Percentiles rank a stretch among this genome's conserved stretches.
Conservation (phyloP, 1,284 basidiomycete species). For the Apiotrichum veenhuisii region DNA sequence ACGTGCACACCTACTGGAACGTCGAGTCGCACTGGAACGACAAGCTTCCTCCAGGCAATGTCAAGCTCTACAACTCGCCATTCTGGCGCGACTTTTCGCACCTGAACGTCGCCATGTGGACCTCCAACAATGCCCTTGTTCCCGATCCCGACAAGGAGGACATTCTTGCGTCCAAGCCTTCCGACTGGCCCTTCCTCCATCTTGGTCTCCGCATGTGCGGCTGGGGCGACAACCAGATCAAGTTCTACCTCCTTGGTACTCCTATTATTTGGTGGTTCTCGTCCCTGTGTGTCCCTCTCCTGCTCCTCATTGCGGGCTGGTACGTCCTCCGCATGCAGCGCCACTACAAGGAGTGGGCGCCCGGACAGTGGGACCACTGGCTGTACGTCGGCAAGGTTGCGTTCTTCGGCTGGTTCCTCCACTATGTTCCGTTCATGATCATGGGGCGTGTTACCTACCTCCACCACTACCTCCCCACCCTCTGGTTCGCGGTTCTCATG, state of each 20-base stretch:
- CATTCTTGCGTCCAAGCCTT: slow-evolving; percentile 85
- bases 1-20: slow-evolving; percentile 94
- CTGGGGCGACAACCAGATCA: slow-evolving; percentile 81
- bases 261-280: slow-evolving; percentile 90
- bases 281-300: slow-evolving; percentile 63
- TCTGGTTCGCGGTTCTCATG: slow-evolving; percentile 95
- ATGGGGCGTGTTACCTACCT: slow-evolving; percentile 73
- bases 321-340: slow-evolving; percentile 83
- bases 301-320: slow-evolving; percentile 57
- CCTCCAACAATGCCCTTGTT: slow-evolving; percentile 94
- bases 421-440: slow-evolving; percentile 88
- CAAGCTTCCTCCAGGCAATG: slow-evolving; percentile 72
- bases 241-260: slow-evolving; percentile 92
- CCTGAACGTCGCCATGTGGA: slow-evolving; percentile 99
- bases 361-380: slow-evolving; percentile 93
- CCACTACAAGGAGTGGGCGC: slow-evolving; percentile 83
- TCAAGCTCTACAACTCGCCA: slow-evolving; percentile 80
- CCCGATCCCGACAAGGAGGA: slow-evolving; percentile 98
- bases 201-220: slow-evolving; percentile 94
- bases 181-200: slow-evolving; percentile 89
- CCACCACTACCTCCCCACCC: slow-evolving; percentile 68
- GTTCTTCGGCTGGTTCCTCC: slow-evolving; percentile 85
- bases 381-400: slow-evolving; percentile 88
- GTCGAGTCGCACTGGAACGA: slow-evolving; percentile 97
- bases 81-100: slow-evolving; percentile 98